Base-by-base conservation (phyloP, 176 grass and related monocot genomes). In the Typha latifolia region DNA sequence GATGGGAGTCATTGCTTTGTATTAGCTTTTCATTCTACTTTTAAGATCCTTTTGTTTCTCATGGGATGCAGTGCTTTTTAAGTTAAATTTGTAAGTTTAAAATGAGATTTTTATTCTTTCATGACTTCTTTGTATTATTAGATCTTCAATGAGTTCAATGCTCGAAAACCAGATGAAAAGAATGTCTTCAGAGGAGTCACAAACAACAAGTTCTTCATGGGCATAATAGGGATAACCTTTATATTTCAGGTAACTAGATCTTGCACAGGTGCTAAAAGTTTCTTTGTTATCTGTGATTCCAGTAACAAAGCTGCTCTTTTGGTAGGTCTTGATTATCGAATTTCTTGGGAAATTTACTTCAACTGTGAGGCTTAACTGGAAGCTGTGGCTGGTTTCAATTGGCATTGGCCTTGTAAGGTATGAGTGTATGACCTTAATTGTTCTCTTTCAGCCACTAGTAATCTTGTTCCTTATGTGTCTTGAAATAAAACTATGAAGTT, bases 101-200 rank as follows among this genome's bases (percentile, higher is more conserved):
- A 75, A 19, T 66, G 76, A 72, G 19, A 18, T 74, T 21, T 48
- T 82, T 51, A 80, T 43, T 4, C 27, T 79, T 37, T 21, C 29
- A 24, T 24, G 55, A 64, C 37, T 66, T 77, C 71, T 74, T 26
- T 26, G 24, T 26, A 26, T 26, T 43, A 49, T 55, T 80, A 96
- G 92, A 82, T 91, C 70, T 89, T 96, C 68, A 96, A 96, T 20
- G 92, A 96, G 72, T 84, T 96, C 74, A 96, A 96, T 86, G 79
- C 92, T 65, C 84, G 92, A 24, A 96, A 91, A 74, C 92, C 92
- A 74, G 69, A 86, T 22, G 92, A 96, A 71, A 62, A 80, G 29
- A 96, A 96, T 52, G 79, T 96, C 48, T 91, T 96, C 75, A 56
- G 26, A 24, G 92, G 92, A 47, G 77, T 91, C 66, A 85, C 80